phyloP scores from a whole-genome alignment of 176 grass and related monocot genomes.

The Juncus inflexus region DNA sequence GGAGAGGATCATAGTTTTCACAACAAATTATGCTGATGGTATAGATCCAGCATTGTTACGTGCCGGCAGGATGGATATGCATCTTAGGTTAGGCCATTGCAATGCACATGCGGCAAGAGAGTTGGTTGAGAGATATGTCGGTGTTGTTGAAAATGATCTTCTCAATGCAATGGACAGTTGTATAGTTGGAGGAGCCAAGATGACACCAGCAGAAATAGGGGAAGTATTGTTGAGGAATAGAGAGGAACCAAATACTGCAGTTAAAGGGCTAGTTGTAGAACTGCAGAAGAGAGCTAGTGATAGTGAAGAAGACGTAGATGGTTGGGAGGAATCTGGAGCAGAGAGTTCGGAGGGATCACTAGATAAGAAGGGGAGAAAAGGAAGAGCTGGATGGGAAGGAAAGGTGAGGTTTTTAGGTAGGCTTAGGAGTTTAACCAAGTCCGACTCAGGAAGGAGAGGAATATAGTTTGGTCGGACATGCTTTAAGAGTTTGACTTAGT shows the following conservation, averaged over 20 bases:
- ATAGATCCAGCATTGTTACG: constrained; percentile 87
- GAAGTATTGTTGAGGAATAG: constrained; percentile 85
- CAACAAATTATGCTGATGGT: constrained; percentile 84
- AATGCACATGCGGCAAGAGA: constrained; percentile 64
- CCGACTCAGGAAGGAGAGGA: constrained; percentile 72
- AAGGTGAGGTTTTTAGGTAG: constrained; percentile 80
- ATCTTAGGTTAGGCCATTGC: constrained; percentile 72
- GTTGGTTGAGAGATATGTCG: constrained; percentile 58
- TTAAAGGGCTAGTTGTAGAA: constrained; percentile 62
- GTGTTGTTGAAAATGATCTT: constrained; percentile 44
- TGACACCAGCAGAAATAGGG: constrained; percentile 91
- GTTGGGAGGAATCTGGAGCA: constrained; percentile 48
- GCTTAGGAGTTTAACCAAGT: constrained; percentile 89
- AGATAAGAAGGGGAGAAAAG: constrained; percentile 62
- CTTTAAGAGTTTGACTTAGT: constrained; percentile 13
- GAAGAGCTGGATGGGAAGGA: constrained; percentile 63
- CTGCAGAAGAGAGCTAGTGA: constrained; percentile 38
- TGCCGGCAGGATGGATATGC: constrained; percentile 89
- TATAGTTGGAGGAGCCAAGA: constrained; percentile 57
- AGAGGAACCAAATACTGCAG: constrained; percentile 57
- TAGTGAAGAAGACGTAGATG: constrained; percentile 19
- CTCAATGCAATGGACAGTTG: constrained; percentile 36
- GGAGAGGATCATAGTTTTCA: constrained; percentile 91
- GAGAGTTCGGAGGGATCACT: constrained; percentile 75
- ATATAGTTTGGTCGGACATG: constrained; percentile 32